phyloP scores from a whole-genome alignment of 2,329 filamentous ascomycete genomes.

The Pestalotiopsis sp. region DNA sequence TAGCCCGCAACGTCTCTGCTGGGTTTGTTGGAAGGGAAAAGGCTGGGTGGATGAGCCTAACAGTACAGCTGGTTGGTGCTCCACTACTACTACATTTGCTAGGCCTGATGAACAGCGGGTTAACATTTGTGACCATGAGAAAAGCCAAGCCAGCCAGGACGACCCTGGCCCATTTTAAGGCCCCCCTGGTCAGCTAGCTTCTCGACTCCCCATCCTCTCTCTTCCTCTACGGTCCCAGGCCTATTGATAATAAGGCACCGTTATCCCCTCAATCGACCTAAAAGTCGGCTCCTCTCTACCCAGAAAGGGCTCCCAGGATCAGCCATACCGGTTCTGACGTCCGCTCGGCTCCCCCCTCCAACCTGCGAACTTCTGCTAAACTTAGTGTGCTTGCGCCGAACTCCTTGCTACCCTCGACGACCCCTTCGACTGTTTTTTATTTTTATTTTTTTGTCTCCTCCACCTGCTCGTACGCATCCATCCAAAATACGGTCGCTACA shows the following conservation, averaged over 20 bases:
- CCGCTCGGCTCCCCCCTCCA: slow-evolving; percentile 14
- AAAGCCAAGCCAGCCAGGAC: slow-evolving; percentile 9
- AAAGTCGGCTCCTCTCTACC: slow-evolving; percentile 26
- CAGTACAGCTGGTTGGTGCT: slow-evolving; percentile 2
- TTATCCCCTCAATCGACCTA: slow-evolving; percentile 30
- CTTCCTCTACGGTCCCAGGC: slow-evolving; percentile 13
- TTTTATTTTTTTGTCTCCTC: background rate
- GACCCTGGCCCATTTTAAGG: slow-evolving; percentile 11
- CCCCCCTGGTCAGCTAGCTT: slow-evolving; percentile 18
- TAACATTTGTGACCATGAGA: slow-evolving; percentile 11
- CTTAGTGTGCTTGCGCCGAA: slow-evolving; percentile 11
- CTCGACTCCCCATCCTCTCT: slow-evolving; percentile 22
- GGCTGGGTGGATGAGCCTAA: background rate
- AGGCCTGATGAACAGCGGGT: slow-evolving; percentile 9
- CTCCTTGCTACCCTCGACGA: background rate
- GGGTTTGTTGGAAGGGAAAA: background rate
- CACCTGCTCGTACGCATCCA: background rate
- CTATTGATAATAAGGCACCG: slow-evolving; percentile 27
- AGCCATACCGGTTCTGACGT: slow-evolving; percentile 23
- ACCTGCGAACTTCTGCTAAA: slow-evolving; percentile 12
- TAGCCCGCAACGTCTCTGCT: background rate
- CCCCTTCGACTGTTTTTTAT: background rate
- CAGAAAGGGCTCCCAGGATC: slow-evolving; percentile 19
- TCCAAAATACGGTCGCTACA: background rate
- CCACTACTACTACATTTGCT: slow-evolving; percentile 2